Evolutionary conservation across 306 rosid species (phyloP).

Genomic region (Sphenostylis stenocarpa): DNA sequence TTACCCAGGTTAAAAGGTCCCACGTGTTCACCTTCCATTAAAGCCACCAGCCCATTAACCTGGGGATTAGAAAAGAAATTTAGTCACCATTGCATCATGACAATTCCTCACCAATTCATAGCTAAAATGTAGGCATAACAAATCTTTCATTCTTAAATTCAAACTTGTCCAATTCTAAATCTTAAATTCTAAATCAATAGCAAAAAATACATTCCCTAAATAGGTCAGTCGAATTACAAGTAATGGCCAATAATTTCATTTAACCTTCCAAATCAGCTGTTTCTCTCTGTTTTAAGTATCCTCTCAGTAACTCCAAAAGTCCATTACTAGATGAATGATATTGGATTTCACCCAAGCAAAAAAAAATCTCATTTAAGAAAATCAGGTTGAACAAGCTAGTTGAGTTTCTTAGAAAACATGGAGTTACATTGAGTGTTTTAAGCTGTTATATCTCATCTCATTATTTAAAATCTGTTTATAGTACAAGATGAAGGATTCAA

Average conservation of each 20-base stretch:
- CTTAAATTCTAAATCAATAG: background rate
- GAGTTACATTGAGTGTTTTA: too few species aligned
- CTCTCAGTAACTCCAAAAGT: constrained; percentile 7
- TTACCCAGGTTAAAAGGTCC: constrained; percentile 98
- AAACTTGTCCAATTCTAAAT: background rate
- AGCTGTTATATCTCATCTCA: background rate
- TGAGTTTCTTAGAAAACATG: constrained; percentile 13
- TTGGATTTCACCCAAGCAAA: constrained; percentile 26
- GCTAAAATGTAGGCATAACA: background rate
- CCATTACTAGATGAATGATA: background rate
- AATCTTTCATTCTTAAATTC: background rate
- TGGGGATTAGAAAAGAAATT: constrained; percentile 35
- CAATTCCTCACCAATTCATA: constrained; percentile 5
- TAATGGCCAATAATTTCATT: constrained; percentile 24
- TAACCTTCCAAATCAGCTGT: constrained; percentile 8
- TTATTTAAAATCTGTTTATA: constrained; percentile 21
- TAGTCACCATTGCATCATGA: constrained; percentile 19
- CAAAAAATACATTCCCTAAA: background rate
- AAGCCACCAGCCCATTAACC: constrained; percentile 84
- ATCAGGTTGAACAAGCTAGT: constrained; percentile 4
- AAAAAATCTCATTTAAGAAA: background rate
- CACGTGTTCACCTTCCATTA: constrained; percentile 92
- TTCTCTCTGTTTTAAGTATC: constrained; percentile 18
- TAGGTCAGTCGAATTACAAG: constrained; percentile 11
- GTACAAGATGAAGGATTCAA: constrained; percentile 1